These are phyloP conservation scores for Lipomyces japonicus DNA, from an alignment of 805 yeast genomes.

Conservation along the genomic window DNA sequence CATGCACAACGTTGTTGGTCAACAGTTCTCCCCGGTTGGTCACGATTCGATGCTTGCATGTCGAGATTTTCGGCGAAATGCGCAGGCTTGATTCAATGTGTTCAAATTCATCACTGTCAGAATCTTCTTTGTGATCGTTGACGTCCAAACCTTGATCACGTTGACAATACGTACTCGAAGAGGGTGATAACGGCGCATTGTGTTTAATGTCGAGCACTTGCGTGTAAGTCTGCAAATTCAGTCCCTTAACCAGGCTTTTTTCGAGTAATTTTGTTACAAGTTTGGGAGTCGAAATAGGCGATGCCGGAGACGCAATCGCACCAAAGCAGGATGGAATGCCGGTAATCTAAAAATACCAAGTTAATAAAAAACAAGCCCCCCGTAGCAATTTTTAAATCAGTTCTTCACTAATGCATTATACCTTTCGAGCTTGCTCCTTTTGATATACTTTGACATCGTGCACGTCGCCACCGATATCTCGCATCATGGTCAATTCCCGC, in stretches of 20 bases:
- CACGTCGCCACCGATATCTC: constrained; percentile 22
- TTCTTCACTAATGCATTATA: constrained; percentile 36
- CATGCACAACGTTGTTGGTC: constrained; percentile 40
- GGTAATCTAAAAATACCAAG: constrained; percentile 29
- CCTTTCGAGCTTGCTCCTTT: constrained; percentile 18
- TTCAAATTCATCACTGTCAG: constrained; percentile 17
- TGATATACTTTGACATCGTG: constrained; percentile 19
- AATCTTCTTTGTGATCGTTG: constrained; percentile 5
- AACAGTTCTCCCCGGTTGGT: constrained; percentile 37
- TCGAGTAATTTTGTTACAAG: constrained; percentile 39
- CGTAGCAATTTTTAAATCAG: too few species aligned
- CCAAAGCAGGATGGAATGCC: constrained; percentile 36
- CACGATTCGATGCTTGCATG: constrained; percentile 26
- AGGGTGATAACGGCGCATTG: constrained; percentile 1
- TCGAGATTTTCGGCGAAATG: constrained; percentile 9
- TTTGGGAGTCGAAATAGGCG: constrained; percentile 47
- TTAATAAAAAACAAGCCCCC: constrained; percentile 37
- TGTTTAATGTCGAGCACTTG: constrained; percentile 36
- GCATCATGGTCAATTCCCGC: constrained; percentile 12
- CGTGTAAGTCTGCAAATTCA: constrained; percentile 45
- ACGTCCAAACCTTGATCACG: too few species aligned
- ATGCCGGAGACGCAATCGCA: constrained; percentile 43
- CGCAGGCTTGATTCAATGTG: constrained; percentile 12
- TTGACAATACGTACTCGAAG: too few species aligned
- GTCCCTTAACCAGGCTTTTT: constrained; percentile 37